phyloP scores from a whole-genome alignment of 2,329 filamentous ascomycete species.

The Tolypocladium capitatum region DNA sequence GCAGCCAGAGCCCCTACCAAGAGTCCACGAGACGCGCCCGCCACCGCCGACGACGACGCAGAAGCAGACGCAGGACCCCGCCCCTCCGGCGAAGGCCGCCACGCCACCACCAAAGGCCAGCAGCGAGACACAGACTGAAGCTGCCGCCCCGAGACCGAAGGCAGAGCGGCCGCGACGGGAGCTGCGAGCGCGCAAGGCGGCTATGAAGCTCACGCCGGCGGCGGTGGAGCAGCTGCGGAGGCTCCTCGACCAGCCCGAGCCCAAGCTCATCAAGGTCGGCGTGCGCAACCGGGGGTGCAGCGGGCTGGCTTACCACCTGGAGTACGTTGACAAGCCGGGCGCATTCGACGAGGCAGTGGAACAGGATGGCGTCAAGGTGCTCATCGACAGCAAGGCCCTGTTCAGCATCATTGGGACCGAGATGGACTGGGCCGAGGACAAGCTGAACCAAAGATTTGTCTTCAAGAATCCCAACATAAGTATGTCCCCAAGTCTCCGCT shows the following conservation, averaged over 20 bases:
- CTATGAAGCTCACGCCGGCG: conserved; percentile 70
- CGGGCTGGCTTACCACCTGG: conserved; percentile 81
- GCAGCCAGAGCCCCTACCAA: conserved; percentile 30
- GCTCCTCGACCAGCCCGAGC: conserved; percentile 71
- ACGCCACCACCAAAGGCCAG: conserved; percentile 21
- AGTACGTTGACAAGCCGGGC: conserved; percentile 86
- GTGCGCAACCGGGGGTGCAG: conserved; percentile 92
- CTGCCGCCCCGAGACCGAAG: conserved; percentile 54
- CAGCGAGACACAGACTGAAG: conserved; percentile 19
- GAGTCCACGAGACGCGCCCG: conserved; percentile 39
- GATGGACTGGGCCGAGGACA: conserved; percentile 98
- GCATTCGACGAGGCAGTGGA: conserved; percentile 85
- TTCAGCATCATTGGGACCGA: conserved; percentile 98
- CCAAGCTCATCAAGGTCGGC: conserved; percentile 86
- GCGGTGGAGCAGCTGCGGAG: conserved; percentile 68
- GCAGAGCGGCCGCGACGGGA: conserved; percentile 24
- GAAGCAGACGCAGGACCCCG: conserved; percentile 7
- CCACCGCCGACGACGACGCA: conserved; percentile 15
- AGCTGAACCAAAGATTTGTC: conserved; percentile 80
- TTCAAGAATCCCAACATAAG: conserved; percentile 98
- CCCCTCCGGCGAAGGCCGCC: conserved; percentile 7
- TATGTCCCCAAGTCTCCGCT: conserved; percentile 37
- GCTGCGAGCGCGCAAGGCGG: conserved; percentile 64
- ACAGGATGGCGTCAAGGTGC: conserved; percentile 88
- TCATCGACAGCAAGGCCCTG: conserved; percentile 93